Percentiles rank a stretch among this genome's conserved stretches.
phyloP scores from a whole-genome alignment of 495 filamentous ascomycete species.

The Annulohypoxylon moriforme region DNA sequence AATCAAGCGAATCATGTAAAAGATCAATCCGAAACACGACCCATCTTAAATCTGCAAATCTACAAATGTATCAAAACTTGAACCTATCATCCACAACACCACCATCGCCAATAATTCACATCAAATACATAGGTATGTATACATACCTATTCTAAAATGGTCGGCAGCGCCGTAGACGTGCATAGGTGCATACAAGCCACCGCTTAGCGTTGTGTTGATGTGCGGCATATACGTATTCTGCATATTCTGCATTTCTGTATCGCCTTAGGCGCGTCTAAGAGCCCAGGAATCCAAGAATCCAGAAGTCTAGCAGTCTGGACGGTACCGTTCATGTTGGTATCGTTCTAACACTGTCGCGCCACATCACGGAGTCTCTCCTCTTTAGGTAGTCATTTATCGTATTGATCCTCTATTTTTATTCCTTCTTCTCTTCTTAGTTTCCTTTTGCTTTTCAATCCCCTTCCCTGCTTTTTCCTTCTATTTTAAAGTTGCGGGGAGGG shows the following conservation, averaged over 20 bases:
- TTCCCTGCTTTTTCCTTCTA: neutral
- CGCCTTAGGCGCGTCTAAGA: constrained; percentile 2
- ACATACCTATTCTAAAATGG: neutral
- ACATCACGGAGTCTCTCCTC: neutral
- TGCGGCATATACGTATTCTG: constrained; percentile 10
- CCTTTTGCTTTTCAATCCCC: neutral
- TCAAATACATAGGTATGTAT: neutral
- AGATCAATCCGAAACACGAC: constrained; percentile 37
- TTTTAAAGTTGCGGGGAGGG: constrained; percentile 32
- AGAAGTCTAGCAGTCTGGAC: neutral
- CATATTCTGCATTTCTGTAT: constrained; percentile 1
- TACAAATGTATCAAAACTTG: neutral
- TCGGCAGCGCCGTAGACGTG: constrained; percentile 34
- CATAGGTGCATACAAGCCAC: constrained; percentile 14
- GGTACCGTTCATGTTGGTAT: constrained; percentile 19
- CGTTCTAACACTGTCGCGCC: constrained; percentile 31
- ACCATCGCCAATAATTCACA: neutral
- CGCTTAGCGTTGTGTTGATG: neutral
- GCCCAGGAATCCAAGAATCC: neutral
- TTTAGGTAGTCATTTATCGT: neutral
- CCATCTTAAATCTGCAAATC: neutral
- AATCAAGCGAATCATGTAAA: constrained; percentile 3
- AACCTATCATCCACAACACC: neutral
- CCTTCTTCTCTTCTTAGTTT: neutral
- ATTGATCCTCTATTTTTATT: constrained; percentile 4